Evolutionary conservation across 805 yeast species (phyloP), one percentile per base, ranked within the genome.

Genomic region (Zygosaccharomyces gambellarensis): DNA sequence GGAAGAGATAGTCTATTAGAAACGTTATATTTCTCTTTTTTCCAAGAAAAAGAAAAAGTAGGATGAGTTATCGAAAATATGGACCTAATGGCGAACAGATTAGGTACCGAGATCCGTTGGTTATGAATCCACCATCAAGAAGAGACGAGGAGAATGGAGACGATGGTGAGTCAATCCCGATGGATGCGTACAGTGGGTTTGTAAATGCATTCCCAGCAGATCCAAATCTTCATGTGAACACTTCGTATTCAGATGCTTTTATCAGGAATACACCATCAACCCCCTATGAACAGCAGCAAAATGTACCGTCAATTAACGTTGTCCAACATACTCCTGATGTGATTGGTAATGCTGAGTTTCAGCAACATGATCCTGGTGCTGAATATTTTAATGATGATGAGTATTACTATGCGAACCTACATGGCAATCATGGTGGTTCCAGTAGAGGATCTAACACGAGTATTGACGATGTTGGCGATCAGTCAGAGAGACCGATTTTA

Each of bases 231-330:
- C 49, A 47, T 36, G 25, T 59, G 34, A 52, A 53, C 25, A 46
- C 57, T n/a, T 57, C 60, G 23, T 59, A 59, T 44, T 57, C 53
- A 47, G 58, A 60, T 27, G 57, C 55, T 8, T 59, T 60, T 36
- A 43, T 49, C 22, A 46, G 49, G 19, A 48, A 48, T 40, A 49
- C 49, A 5, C 48, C 51, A 2, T 29, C 36, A 12, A 48, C 41
- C n/a, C 47, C 44, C 3, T 43, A n/a, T 39, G 25, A 45, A 25
- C 50, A 51, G 27, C 58, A 53, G 31, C 22, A 17, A 34, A 10
- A 34, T 34, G 48, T 60, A 30, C 67, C 68, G 4, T 48, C 57
- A 4, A 62, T 63, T 36, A 63, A 63, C 43, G 58, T 64, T 6
- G 52, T 60, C 25, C 65, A 61, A 41, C 57, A 56, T 14, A 51